A percentile compares a stretch with the other conserved stretches of the same genome.
These are phyloP conservation scores for Pachyrhizus erosus DNA, from an alignment of 306 rosid genomes.

Conservation along the genomic window DNA sequence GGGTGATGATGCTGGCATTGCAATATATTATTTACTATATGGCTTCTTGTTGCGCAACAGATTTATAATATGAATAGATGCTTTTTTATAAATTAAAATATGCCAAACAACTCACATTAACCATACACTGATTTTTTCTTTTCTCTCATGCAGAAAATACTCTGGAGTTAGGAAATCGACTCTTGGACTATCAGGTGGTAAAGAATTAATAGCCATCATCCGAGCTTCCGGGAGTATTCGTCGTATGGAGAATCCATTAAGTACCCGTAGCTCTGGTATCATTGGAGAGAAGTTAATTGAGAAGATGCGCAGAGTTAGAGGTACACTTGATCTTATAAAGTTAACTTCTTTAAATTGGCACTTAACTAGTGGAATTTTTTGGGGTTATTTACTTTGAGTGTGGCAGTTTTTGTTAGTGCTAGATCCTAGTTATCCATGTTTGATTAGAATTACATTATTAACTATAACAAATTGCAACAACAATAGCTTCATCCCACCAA, in stretches of 20 bases:
- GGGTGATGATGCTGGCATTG: not conserved
- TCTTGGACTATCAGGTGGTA: conserved; percentile 80
- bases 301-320: conserved; percentile 88
- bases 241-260: conserved; percentile 62
- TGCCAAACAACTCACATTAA: conserved; percentile 17
- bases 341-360: conserved; percentile 24
- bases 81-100: conserved; percentile 7
- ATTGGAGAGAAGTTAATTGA: conserved; percentile 86
- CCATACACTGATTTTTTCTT: conserved; percentile 19
- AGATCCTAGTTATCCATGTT: conserved; percentile 25
- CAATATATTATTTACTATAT: not conserved
- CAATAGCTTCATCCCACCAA: not conserved
- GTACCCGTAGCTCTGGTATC: conserved; percentile 71
- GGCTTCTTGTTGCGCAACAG: conserved; percentile 23
- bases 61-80: conserved; percentile 1
- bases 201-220: conserved; percentile 84
- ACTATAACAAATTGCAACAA: not conserved
- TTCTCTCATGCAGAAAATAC: conserved; percentile 69
- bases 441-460: conserved; percentile 4
- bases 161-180: conserved; percentile 80
- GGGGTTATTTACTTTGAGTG: conserved; percentile 3
- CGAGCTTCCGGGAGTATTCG: conserved; percentile 96
- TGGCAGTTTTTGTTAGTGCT: conserved; percentile 1
- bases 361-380: not conserved
- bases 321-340: conserved; percentile 52